Base-by-base conservation (phyloP, 75 land plant genomes). In the Pseudotsuga menziesii region DNA sequence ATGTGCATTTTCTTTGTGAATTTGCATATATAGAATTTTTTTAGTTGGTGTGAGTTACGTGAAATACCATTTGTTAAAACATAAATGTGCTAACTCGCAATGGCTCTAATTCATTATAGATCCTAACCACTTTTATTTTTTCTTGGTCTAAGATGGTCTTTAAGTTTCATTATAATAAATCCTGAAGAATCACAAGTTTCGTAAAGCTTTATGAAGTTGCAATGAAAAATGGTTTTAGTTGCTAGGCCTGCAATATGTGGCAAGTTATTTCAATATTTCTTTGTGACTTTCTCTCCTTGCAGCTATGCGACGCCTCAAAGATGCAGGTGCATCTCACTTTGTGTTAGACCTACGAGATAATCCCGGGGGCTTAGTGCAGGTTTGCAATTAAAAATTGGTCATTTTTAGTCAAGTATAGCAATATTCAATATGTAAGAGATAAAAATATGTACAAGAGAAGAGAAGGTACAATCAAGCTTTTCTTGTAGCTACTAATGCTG, bases 311-410 rank as follows among this genome's bases (percentile, higher is more conserved):
- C 86, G 88, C 17, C 88, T 97, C 75, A 84, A 86, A 72, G 91
- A 85, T 78, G 87, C 87, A 78, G 99, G 99, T 76, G 99, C 95
- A 57, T 82, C 92, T 32, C 92, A 87, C 57, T 94, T 92, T 75
- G 59, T 94, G 67, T 84, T 97, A 73, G 99, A 97, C 78, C 86
- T 97, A 61, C 88, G 93, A 80, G 95, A 92, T 82, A 97, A 94
- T 75, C 95, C 89, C 48, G 99, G 98, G 55, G 99, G 99, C 35
- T 84, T 97, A 54, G 99, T 94, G 20, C 95, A 97, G 92, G 99
- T 97, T 58, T 70, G 57, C 29, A 41, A n/a, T 48, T 32, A 36
- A 48, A 44, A 44, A 48, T 48, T 9, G 12, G 4, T 57, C 36
- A 76, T 60, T 17, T 26, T 72, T 29, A 17, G 17, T 57, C 13